Evolutionary conservation across 2,329 filamentous ascomycete species (phyloP), one percentile per base, ranked within the genome.

Genomic region (Anthostomella pinea): DNA sequence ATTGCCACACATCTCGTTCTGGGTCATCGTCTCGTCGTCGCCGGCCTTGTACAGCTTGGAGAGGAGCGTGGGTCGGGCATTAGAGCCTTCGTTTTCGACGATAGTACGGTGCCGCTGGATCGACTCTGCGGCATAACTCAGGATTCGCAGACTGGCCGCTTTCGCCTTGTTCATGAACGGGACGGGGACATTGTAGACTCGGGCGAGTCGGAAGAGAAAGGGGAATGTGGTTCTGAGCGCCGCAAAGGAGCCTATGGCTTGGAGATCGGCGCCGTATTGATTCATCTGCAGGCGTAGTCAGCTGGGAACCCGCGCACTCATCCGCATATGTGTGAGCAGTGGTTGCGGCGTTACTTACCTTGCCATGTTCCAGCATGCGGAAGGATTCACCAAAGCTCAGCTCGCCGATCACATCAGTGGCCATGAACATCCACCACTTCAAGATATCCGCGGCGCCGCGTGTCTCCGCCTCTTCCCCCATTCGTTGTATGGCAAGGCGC

Each of bases 341-440:
- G 3, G 25, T 13, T 27, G n/a, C n/a, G n/a, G n/a, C n/a, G n/a
- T n/a, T 15, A 45, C 58, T 38, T 43, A 73, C 71, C 57, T 69
- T 54, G 11, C 71, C 70, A 16, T 51, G 46, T 33, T 79, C 73
- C 5, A 80, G 50, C 58, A 72, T 70, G 1, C 58, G 56, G 35
- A 79, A 77, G 1, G 72, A 71, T 17, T 77, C 66, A 0, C 75
- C 75, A 51, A 79, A 79, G 1, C 59, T 66, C 7, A 79, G 51
- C 30, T 75, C 64, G 0, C 67, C 70, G 29, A 78, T 72, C 2
- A 76, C 58, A 49, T 80, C 76, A 0, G 72, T 75, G 0, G 73
- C 56, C 61, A 77, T 67, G 33, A 77, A 73, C 2, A 66, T 51
- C 62, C 65, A 75, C 75, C 74, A 79, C 36, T 75, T 75, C 38